phyloP scores from a whole-genome alignment of 177 flowering plant genomes.

The Tripterygium wilfordii region DNA sequence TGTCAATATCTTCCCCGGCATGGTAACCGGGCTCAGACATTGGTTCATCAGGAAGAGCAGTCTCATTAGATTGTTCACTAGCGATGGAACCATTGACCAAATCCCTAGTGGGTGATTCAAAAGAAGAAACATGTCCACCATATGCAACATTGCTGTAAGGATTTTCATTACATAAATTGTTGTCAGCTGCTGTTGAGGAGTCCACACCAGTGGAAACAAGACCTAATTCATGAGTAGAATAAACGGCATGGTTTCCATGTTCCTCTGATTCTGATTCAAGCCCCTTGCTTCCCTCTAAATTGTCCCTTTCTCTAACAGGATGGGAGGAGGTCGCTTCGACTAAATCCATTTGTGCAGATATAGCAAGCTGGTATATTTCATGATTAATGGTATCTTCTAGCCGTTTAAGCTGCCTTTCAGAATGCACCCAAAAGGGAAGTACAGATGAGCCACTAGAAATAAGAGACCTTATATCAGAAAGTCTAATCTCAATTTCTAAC shows the following conservation, averaged over 20 bases:
- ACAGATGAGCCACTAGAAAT: slow-evolving; percentile 53
- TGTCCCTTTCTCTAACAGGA: slow-evolving; percentile 10
- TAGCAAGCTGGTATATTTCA: slow-evolving; percentile 26
- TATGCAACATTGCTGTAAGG: slow-evolving; percentile 1
- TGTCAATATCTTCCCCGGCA: slow-evolving; percentile 58
- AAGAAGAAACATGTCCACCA: slow-evolving; percentile 10
- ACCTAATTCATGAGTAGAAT: slow-evolving; percentile 14
- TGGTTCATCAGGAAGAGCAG: slow-evolving; percentile 8
- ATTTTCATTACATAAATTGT: slow-evolving; percentile 7
- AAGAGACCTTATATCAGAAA: slow-evolving; percentile 74
- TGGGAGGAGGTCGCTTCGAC: slow-evolving; percentile 9
- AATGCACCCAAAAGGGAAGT: slow-evolving; percentile 79
- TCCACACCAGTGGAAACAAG: slow-evolving; percentile 10
- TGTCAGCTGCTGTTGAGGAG: too few relatives aligned
- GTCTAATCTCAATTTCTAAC: slow-evolving; percentile 70
- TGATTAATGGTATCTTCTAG: slow-evolving; percentile 41
- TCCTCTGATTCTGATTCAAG: slow-evolving; percentile 21
- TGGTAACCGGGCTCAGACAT: slow-evolving; percentile 13
- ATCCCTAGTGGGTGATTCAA: slow-evolving; percentile 14
- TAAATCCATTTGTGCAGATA: slow-evolving; percentile 21
- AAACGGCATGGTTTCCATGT: slow-evolving; percentile 13
- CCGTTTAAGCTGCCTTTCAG: slow-evolving; percentile 56
- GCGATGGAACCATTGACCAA: slow-evolving; percentile 9
- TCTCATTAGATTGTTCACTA: slow-evolving; percentile 13
- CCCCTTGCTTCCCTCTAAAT: slow-evolving; percentile 9